Base-by-base conservation (phyloP, 2,329 filamentous ascomycete species). In the Colletotrichum viniferum region DNA sequence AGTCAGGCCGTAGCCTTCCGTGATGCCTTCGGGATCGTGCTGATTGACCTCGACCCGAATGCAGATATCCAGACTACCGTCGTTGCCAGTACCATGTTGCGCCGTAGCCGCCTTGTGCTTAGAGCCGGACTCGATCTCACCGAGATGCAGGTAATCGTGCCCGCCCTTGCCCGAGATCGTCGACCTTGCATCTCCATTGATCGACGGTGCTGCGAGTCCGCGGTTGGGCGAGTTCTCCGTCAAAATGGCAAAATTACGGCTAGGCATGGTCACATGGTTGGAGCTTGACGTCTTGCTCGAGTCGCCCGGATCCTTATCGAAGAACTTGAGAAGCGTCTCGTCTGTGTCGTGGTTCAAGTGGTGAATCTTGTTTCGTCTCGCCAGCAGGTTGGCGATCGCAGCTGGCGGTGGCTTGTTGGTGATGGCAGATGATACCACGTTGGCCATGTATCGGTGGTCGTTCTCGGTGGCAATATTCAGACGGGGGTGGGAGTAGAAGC, bases 391-490 rank as follows among this genome's bases (percentile, higher is more conserved):
- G 13, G 96, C 96, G 81, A 99, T 94, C 79, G 86, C 96, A 83
- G 94, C 92, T 2, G 96, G 95, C 16, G 96, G 95, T 4, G 97
- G 97, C 79, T 96, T 96, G 83, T 99, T 98, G 78, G 97, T 96
- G 80, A 99, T 98, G 36, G 96, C 96, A 1, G 96, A 98, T 7
- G 96, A 98, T 69, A 98, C 90, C 24, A 99, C 90, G 81, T 99
- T 99, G 66, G 93, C 94, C 92, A 99, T 98, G 84, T 98, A 98
- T 71, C 97, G 92, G 82, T 95, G 94, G 83, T 99, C 97, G 74
- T 93, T 90, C 81, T 96, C 94, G 71, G 93, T 94, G 1, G 95
- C 90, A 38, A 98, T 90, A 69, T 93, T 90, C 60, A 97, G 89
- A 79, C 93, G 93, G 9, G 95, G 95, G 80, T 97, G 97, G 18